Conservation (phyloP, 805 yeast genomes). For the Starmerella davenportii region DNA sequence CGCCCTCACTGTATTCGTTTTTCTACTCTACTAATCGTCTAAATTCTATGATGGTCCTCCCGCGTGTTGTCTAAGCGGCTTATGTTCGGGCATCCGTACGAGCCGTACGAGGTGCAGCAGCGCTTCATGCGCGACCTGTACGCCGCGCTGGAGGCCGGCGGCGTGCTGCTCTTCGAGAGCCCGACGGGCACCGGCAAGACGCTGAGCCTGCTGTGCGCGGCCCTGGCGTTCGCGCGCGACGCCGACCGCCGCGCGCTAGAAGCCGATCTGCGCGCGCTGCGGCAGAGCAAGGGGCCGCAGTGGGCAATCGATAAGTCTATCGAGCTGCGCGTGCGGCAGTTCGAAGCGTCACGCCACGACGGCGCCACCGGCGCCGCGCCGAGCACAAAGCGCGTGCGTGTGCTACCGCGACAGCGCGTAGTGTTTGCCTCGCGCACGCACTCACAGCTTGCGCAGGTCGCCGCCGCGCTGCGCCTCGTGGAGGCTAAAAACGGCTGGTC, state of each 20-base stretch:
- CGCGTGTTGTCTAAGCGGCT: no score
- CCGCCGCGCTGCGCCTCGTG: constrained; percentile 49
- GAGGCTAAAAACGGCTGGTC: constrained; percentile 36
- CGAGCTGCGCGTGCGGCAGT: constrained; percentile 12
- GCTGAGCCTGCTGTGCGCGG: constrained; percentile 63
- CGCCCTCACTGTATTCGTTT: no score
- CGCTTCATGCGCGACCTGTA: constrained; percentile 64
- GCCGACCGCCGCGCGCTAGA: constrained; percentile 14
- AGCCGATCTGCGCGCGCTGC: constrained; percentile 15
- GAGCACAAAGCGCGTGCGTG: background rate
- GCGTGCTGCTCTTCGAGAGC: constrained; percentile 74
- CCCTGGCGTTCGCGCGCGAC: constrained; percentile 65
- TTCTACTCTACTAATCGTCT: no score
- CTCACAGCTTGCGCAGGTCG: constrained; percentile 69
- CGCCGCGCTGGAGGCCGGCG: constrained; percentile 30
- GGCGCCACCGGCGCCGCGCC: background rate
- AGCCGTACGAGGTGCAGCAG: constrained; percentile 62
- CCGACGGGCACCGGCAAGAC: constrained; percentile 94
- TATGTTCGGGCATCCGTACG: constrained; percentile 57
- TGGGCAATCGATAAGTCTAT: constrained; percentile 39
- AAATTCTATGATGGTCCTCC: no score
- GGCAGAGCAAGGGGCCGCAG: constrained; percentile 43
- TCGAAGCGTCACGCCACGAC: constrained; percentile 11
- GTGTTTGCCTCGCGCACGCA: constrained; percentile 76
- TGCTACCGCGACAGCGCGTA: constrained; percentile 31